A percentile compares a stretch with the other conserved stretches of the same genome.
Evolutionary conservation across 306 rosid genomes (phyloP).

Genomic region (Lathyrus tuberosus): DNA sequence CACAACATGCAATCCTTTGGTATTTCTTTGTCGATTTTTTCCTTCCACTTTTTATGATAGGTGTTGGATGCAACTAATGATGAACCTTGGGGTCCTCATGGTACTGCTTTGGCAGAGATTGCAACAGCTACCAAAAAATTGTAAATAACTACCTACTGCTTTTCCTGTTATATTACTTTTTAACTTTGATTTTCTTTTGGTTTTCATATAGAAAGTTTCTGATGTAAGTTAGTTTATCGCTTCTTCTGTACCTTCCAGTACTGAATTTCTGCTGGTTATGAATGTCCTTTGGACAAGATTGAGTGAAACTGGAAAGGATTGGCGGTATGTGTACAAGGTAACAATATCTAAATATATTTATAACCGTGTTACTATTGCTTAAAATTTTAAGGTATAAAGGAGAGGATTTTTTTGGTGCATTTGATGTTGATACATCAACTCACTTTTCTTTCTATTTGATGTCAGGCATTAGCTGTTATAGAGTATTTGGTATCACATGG

Average conservation of each 20-base stretch:
- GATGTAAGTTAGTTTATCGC: slow-evolving; percentile 36
- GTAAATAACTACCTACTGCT: slow-evolving; percentile 44
- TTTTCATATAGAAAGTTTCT: slow-evolving; percentile 28
- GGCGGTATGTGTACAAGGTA: slow-evolving; percentile 99
- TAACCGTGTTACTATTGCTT: not conserved
- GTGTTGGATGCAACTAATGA: slow-evolving; percentile 96
- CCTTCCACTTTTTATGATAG: slow-evolving; percentile 44
- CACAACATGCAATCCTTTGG: not conserved
- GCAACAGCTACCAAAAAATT: slow-evolving; percentile 95
- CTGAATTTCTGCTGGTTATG: slow-evolving; percentile 99
- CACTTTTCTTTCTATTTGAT: slow-evolving; percentile 39
- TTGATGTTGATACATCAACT: slow-evolving; percentile 28
- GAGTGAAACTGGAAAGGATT: slow-evolving; percentile 92
- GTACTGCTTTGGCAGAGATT: slow-evolving; percentile 88
- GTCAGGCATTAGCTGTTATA: slow-evolving; percentile 92
- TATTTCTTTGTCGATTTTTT: slow-evolving; percentile 20
- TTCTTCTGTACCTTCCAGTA: slow-evolving; percentile 58
- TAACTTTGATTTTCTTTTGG: not conserved
- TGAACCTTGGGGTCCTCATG: slow-evolving; percentile 99
- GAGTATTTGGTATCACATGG: slow-evolving; percentile 94
- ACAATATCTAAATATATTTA: slow-evolving; percentile 15
- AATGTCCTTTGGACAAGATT: slow-evolving; percentile 95
- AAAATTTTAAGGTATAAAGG: slow-evolving; percentile 6
- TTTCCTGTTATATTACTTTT: slow-evolving; percentile 4
- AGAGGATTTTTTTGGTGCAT: slow-evolving; percentile 11